Base-by-base conservation (phyloP, 805 yeast species). In the Metschnikowia bowlesiae region DNA sequence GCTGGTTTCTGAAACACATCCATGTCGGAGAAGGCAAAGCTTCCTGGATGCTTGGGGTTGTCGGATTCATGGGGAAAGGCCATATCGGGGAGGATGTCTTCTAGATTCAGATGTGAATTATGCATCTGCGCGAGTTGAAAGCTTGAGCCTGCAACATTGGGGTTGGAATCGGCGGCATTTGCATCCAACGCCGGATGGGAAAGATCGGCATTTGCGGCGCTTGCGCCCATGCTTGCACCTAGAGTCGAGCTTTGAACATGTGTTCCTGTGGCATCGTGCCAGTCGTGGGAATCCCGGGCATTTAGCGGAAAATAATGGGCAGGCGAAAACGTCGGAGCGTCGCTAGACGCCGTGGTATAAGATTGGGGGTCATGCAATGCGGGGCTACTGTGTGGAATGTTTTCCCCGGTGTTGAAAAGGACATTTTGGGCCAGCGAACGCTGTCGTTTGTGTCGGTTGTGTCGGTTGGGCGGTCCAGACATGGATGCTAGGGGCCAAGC, bases 391-490 rank as follows among this genome's bases (percentile, higher is more conserved):
- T 29, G 43, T 3, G 43, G 14, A 2, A 34, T 16, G 10, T 16
- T 18, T 14, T 45, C 41, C 3, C 13, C 10, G 11, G 35, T 36
- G 34, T 48, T 39, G 48, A 48, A 48, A 26, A 9, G 13, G 26
- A 26, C 16, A 29, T 18, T 43, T 26, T 43, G 47, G 9, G 50
- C 50, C 38, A 44, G 36, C 31, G 50, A 48, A 18, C 48, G 47
- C 36, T 48, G 50, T 48, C 50, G 39, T 33, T 48, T 48, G 39
- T 48, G 50, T 8, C 39, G 16, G 28, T 48, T 41, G 13, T 43
- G 50, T 8, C 39, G 16, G 28, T 48, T 41, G 13, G 46, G 46
- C 14, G 37, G 28, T 11, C 14, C 29, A 8, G 46, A 44, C 39
- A 34, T 36, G 14, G 33, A 14, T 8, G 8, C n/a, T 3, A 13